Percentiles rank a stretch among this genome's conserved stretches.
These are phyloP conservation scores for Patellifolia procumbens DNA, from an alignment of 179 eudicot genomes.

Conservation along the genomic window DNA sequence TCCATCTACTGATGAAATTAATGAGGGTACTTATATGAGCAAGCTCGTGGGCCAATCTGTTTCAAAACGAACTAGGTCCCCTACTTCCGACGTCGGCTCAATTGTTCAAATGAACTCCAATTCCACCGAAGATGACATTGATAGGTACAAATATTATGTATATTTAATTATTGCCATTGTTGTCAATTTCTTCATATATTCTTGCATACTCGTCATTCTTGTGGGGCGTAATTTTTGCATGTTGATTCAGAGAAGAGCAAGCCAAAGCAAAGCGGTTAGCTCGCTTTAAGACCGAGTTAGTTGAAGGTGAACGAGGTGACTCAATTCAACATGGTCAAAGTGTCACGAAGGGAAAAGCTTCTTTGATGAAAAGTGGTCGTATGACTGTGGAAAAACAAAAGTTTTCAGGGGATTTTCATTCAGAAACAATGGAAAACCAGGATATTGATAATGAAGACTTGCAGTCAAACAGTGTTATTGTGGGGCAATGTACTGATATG, in stretches of 20 bases:
- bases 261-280: constrained; percentile 93
- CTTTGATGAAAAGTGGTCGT: constrained; percentile 38
- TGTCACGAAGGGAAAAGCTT: constrained; percentile 34
- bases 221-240: neutral
- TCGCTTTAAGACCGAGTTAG: constrained; percentile 63
- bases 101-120: constrained; percentile 36
- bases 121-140: constrained; percentile 44
- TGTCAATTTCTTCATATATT: neutral
- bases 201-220: neutral
- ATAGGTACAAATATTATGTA: constrained; percentile 36
- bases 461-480: constrained; percentile 52
- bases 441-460: constrained; percentile 58
- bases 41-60: constrained; percentile 37
- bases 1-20: constrained; percentile 36
- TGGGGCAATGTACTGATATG: constrained; percentile 93
- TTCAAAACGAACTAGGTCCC: constrained; percentile 69
- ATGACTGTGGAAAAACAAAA: constrained; percentile 41
- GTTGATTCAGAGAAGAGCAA: constrained; percentile 58
- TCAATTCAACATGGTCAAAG: constrained; percentile 40
- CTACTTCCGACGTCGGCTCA: constrained; percentile 49
- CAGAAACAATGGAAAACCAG: constrained; percentile 44
- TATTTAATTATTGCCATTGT: neutral
- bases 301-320: constrained; percentile 53
- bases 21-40: constrained; percentile 37
- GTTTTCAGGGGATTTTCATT: constrained; percentile 30